Percentiles rank a stretch among this genome's conserved stretches.
These are phyloP conservation scores for Cronartium ribicola DNA, from an alignment of 1,284 basidiomycete species.

Conservation along the genomic window DNA sequence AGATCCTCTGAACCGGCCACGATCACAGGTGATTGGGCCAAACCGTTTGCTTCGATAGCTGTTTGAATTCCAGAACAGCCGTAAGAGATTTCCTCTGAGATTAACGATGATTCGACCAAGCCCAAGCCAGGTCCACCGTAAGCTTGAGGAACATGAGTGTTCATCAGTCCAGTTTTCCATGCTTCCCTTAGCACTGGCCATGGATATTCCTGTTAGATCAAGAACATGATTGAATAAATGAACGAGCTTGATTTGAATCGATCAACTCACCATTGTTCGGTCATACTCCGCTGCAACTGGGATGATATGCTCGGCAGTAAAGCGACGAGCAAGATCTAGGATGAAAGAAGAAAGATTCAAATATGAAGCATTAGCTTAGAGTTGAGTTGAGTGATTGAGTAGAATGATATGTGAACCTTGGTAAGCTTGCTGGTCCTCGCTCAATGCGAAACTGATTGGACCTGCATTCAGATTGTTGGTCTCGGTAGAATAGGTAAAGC, in stretches of 20 bases:
- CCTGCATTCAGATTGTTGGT: constrained; percentile 14
- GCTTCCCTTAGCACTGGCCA: constrained; percentile 58
- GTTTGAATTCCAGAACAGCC: constrained; percentile 60
- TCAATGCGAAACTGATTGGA: constrained; percentile 35
- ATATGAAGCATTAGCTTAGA: neutral
- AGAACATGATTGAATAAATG: neutral
- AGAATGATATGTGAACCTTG: constrained; percentile 8
- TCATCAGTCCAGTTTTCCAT: constrained; percentile 55
- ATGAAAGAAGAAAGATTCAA: neutral
- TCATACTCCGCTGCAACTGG: constrained; percentile 57
- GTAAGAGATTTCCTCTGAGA: constrained; percentile 55
- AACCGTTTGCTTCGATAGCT: constrained; percentile 55
- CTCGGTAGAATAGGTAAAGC: constrained; percentile 10
- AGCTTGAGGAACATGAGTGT: constrained; percentile 55
- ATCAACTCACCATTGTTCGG: constrained; percentile 53
- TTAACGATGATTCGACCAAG: constrained; percentile 56
- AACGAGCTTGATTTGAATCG: neutral
- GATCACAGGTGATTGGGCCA: constrained; percentile 58
- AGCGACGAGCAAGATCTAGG: constrained; percentile 56
- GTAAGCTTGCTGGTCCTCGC: constrained; percentile 40
- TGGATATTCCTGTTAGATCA: constrained; percentile 54
- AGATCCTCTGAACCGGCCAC: constrained; percentile 56
- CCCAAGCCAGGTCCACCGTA: constrained; percentile 58
- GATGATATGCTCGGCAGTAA: constrained; percentile 56
- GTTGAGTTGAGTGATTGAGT: neutral